Conservation (phyloP, 75 land plant genomes). For the Ceratopteris richardii region DNA sequence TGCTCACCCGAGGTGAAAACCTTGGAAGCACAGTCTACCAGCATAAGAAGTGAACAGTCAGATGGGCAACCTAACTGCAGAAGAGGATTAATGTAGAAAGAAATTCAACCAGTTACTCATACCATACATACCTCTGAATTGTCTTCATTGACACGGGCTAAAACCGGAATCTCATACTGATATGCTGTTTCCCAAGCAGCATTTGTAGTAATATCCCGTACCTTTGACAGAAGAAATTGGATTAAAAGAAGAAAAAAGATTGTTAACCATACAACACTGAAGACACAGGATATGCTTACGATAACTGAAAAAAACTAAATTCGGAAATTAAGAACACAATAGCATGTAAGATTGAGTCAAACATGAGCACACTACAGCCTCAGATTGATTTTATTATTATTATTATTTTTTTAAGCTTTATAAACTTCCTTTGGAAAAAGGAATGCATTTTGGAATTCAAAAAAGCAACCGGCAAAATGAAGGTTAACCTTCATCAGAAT, state of each 20-base stretch:
- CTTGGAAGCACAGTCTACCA: conserved; percentile 74
- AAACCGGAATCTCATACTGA: conserved; percentile 94
- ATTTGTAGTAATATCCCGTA: conserved; percentile 72
- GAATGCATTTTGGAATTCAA: too few relatives aligned
- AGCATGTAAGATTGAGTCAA: too few relatives aligned
- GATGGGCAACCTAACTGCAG: too few relatives aligned
- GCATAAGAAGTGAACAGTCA: not conserved
- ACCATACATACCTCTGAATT: conserved; percentile 60
- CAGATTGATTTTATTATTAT: too few relatives aligned
- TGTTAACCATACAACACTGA: not conserved
- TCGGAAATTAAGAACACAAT: too few relatives aligned
- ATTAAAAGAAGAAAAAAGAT: conserved; percentile 5
- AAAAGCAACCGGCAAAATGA: too few relatives aligned
- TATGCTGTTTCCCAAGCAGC: conserved; percentile 78
- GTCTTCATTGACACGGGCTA: conserved; percentile 62
- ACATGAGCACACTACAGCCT: too few relatives aligned
- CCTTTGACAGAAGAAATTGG: conserved; percentile 32
- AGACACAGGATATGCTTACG: too few relatives aligned
- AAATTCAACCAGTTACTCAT: not conserved
- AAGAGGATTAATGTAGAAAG: not conserved
- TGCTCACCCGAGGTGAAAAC: conserved; percentile 73
- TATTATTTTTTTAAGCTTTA: too few relatives aligned
- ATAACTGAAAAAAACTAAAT: too few relatives aligned
- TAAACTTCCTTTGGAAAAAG: too few relatives aligned
- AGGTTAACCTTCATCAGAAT: too few relatives aligned